phyloP scores from a whole-genome alignment of 768 basidiomycete genomes.

The Termitomyces bulborhizus region DNA sequence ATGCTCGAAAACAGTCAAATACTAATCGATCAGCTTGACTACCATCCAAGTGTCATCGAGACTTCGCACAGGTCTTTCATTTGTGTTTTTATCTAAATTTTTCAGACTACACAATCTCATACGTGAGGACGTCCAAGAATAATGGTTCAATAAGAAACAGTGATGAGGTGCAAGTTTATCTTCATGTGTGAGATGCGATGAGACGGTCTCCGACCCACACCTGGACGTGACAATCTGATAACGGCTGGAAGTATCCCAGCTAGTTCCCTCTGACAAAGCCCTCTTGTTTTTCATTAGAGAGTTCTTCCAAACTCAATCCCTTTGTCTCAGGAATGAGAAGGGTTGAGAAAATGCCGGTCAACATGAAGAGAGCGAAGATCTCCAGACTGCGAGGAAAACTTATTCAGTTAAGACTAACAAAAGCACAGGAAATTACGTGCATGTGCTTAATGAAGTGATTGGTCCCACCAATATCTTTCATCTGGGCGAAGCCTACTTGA shows the following conservation, averaged over 20 bases:
- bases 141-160: too few relatives aligned
- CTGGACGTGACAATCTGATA: not conserved
- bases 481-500: conserved; percentile 67
- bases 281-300: conserved; percentile 67
- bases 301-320: conserved; percentile 54
- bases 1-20: too few relatives aligned
- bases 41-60: too few relatives aligned
- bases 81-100: too few relatives aligned
- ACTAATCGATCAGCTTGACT: too few relatives aligned
- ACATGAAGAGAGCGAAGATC: conserved; percentile 82
- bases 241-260: not conserved
- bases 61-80: too few relatives aligned
- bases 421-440: conserved; percentile 29
- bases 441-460: conserved; percentile 62
- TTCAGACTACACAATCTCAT: too few relatives aligned
- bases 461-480: conserved; percentile 64
- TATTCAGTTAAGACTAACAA: not conserved
- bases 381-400: conserved; percentile 41
- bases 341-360: conserved; percentile 79
- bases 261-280: conserved; percentile 41
- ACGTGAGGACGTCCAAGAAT: too few relatives aligned
- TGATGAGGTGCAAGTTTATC: too few relatives aligned
- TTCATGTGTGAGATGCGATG: too few relatives aligned
- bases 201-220: not conserved
- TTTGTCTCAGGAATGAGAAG: conserved; percentile 79